These are phyloP conservation scores for Cercospora nicotianae DNA, from an alignment of 2,329 filamentous ascomycete species.

Conservation along the genomic window DNA sequence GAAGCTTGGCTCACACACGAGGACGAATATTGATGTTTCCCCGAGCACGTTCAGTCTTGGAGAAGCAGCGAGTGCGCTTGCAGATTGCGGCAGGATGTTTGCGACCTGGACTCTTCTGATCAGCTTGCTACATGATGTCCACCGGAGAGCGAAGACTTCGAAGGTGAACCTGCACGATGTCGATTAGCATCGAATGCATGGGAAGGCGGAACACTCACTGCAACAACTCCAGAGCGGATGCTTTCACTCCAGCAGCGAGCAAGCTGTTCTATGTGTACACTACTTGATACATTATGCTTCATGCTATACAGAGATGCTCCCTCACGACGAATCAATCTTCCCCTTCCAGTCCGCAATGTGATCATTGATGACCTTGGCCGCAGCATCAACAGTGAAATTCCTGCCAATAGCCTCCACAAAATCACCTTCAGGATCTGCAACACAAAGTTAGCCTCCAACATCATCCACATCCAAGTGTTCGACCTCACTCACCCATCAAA, in stretches of 20 bases:
- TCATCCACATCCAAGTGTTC: neutral
- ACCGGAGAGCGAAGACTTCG: neutral
- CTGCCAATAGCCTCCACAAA: constrained; percentile 96
- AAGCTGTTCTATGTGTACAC: too few relatives aligned
- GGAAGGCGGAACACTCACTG: neutral
- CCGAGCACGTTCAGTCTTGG: too few relatives aligned
- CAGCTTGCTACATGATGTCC: neutral
- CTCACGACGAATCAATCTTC: constrained; percentile 49
- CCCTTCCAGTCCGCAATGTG: constrained; percentile 80
- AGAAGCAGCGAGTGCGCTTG: too few relatives aligned
- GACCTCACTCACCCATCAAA: constrained; percentile 69
- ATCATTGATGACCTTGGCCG: constrained; percentile 76
- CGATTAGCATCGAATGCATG: neutral
- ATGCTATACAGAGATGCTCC: neutral
- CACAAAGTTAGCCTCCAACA: neutral
- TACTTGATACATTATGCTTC: constrained; percentile 7
- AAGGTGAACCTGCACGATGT: neutral
- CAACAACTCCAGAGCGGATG: neutral
- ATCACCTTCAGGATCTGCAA: constrained; percentile 83
- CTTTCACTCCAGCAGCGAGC: neutral
- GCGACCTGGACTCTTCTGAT: neutral
- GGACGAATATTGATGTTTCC: too few relatives aligned
- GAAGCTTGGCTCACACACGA: neutral
- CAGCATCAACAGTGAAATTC: constrained; percentile 87
- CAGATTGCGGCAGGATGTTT: neutral